Conservation (phyloP, 805 yeast species). For the Groenewaldozyma tartarivorans region DNA sequence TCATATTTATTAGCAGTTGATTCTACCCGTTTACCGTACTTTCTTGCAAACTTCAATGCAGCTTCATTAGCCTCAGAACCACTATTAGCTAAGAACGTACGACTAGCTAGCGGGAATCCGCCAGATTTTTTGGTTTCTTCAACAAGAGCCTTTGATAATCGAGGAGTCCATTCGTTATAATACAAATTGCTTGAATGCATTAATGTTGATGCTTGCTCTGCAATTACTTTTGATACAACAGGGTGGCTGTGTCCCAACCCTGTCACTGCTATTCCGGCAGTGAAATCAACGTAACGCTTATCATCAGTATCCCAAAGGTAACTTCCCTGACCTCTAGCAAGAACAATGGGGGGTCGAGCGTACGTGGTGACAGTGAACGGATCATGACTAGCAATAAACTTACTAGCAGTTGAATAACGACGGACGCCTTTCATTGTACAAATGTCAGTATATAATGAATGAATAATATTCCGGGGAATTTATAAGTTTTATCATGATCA, state of each 20-base stretch:
- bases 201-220: constrained; percentile 61
- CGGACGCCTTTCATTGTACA: too few relatives aligned
- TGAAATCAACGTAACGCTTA: constrained; percentile 71
- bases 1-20: constrained; percentile 36
- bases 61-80: constrained; percentile 81
- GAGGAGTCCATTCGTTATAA: constrained; percentile 77
- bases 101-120: constrained; percentile 72
- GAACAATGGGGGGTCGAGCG: constrained; percentile 43
- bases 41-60: constrained; percentile 71
- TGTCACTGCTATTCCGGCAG: constrained; percentile 97
- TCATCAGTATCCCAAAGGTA: constrained; percentile 72
- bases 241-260: constrained; percentile 81
- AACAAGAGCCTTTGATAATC: constrained; percentile 62
- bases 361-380: constrained; percentile 29
- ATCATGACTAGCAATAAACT: constrained; percentile 7
- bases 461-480: too few relatives aligned
- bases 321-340: constrained; percentile 78
- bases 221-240: constrained; percentile 59
- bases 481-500: too few relatives aligned
- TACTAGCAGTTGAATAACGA: background rate
- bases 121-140: constrained; percentile 58
- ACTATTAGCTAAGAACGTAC: constrained; percentile 61
- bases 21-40: constrained; percentile 52
- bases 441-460: too few relatives aligned
- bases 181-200: constrained; percentile 82